Base-by-base conservation (phyloP, 768 basidiomycete species). In the Albatrellus ellisii region DNA sequence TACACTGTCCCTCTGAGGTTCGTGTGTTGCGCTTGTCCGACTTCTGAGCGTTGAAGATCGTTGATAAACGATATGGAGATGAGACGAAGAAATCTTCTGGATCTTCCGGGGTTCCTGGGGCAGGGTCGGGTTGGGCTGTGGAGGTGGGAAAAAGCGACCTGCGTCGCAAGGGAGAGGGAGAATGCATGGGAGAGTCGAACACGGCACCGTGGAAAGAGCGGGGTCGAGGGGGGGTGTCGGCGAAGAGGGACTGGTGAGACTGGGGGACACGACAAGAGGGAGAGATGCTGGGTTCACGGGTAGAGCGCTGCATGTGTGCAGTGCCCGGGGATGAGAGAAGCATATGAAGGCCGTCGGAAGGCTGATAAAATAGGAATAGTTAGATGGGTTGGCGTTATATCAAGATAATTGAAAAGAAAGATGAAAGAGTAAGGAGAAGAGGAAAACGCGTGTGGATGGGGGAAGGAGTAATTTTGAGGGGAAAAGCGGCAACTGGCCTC, bases 81-180 rank as follows among this genome's bases (percentile, higher is more conserved):
- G 34, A 43, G n/a, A 37, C 17, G 27, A 49, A 49, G 32, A 49
- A 24, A 42, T 47, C 48, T 24, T 44, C 46, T 20, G 48, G 6
- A 8, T 41, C 31, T 1, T 42, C 31, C n/a, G 39, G 46, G 32
- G 41, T 42, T 17, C 44, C 48, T 5, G 46, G 44, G 31, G 41
- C 48, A 0, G 6, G 20, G 20, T 36, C 45, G 39, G 41, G 43
- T 24, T 48, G 22, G 39, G 42, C 39, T 2, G 43, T 37, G 41
- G 41, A 42, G 6, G 31, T 18, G 6, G 46, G 48, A 8, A 48
- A 27, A 18, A 48, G 37, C 2, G 48, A 47, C 31, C 42, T 50
- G 39, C 49, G 39, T 29, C 49, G 47, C 2, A 51, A 29, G 20
- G 49, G 49, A 6, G 49, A 51, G 15, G 49, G 47, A 0, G 44